Evolutionary conservation across 208 protist genomes (phyloP), one percentile per base, ranked within the genome.

Genomic region (Trypanosoma platydactyli): DNA sequence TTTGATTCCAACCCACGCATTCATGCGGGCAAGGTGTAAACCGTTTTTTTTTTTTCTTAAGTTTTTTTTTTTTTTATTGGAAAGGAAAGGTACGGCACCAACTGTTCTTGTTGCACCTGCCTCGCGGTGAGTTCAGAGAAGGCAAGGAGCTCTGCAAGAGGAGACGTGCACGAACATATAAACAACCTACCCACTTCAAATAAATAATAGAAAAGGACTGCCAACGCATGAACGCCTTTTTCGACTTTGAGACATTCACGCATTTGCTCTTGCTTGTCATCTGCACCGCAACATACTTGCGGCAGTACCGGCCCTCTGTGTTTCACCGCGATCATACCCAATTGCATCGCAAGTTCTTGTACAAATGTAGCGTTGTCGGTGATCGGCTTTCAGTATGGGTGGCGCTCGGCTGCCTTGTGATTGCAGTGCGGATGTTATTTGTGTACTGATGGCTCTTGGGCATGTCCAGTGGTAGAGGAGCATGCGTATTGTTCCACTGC

Each of bases 331-430:
- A 97, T 50, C 89, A 83, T 63, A 45, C 52, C 16, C 79, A 94
- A 53, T 59, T 97, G 29, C 84, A 95, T 79, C 89, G 89, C 62
- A 89, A 92, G 58, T 95, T 94, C 50, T 64, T 97, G 1, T 97
- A 96, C 84, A 97, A 96, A 57, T 95, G 88, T 58, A 94, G 86
- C 64, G 90, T 97, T 15, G 76, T 97, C 15, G 93, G 93, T 12
- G 93, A 97, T 64, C 86, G 93, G 4, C 83, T 97, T 16, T 94
- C 87, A 5, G 80, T 83, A 12, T 88, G 81, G 77, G 89, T 97
- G 27, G 77, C 89, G 1, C 30, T 94, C 29, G 74, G 72, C 41
- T 97, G 93, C 61, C 49, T 97, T 48, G 35, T 94, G 11, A 67
- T 97, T 50, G 87, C 85, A 13, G 73, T 91, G 29, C 68, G 89